A percentile compares a stretch with the other conserved stretches of the same genome.
Evolutionary conservation across 805 yeast species (phyloP).

Genomic region (Phaffomyces antillensis): DNA sequence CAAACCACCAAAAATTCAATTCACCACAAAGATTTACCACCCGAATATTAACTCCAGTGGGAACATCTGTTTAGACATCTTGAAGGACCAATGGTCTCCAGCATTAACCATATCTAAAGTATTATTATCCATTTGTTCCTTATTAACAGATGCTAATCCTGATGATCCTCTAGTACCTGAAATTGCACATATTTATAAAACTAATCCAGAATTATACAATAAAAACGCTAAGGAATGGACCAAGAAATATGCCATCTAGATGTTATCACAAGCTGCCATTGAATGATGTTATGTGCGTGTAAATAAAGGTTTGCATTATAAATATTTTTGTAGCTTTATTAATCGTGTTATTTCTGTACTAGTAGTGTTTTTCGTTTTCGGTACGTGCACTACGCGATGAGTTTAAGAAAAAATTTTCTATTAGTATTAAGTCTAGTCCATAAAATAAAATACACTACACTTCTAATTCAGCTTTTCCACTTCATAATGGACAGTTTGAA

Average conservation of each 20-base stretch:
- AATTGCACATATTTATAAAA: slow-evolving; percentile 93
- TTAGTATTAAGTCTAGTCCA: too few relatives aligned
- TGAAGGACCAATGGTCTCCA: slow-evolving; percentile 99
- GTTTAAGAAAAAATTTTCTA: slow-evolving; percentile 4
- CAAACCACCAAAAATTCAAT: slow-evolving; percentile 89
- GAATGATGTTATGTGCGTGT: slow-evolving; percentile 1
- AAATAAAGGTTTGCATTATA: slow-evolving; percentile 1
- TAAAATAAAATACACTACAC: too few relatives aligned
- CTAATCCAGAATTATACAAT: slow-evolving; percentile 89
- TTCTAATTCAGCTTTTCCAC: too few relatives aligned
- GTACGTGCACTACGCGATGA: slow-evolving; percentile 10
- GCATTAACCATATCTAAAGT: slow-evolving; percentile 96
- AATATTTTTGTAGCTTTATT: too few relatives aligned
- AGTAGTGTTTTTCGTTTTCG: background rate
- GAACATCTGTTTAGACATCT: slow-evolving; percentile 86
- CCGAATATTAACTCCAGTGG: slow-evolving; percentile 92
- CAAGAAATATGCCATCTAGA: slow-evolving; percentile 81
- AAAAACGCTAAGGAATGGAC: slow-evolving; percentile 99
- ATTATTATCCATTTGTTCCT: slow-evolving; percentile 86
- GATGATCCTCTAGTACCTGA: slow-evolving; percentile 99
- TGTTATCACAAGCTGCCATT: background rate
- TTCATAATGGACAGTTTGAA: slow-evolving; percentile 20
- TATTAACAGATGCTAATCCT: slow-evolving; percentile 96
- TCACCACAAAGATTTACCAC: slow-evolving; percentile 71
- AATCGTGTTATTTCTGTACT: background rate